Evolutionary conservation across 225 moss, liverwort and hornwort species (phyloP).

Genomic region (Pseudisothecium myosuroides): DNA sequence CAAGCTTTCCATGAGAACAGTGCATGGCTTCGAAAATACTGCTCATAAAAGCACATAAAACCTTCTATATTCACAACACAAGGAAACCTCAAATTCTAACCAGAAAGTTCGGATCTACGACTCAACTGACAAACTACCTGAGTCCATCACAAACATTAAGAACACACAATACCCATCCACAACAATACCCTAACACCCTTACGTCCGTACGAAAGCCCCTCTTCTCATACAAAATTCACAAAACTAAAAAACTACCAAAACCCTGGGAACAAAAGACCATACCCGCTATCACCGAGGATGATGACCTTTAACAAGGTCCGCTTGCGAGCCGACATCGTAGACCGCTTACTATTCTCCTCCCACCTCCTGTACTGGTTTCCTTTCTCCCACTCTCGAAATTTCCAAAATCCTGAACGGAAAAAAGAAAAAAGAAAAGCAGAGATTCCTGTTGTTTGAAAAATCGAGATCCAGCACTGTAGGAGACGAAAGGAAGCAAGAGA

Average conservation of each 20-base stretch:
- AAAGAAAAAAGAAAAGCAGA: neutral
- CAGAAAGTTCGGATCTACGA: neutral
- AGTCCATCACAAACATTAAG: neutral
- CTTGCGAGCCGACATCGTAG: conserved; percentile 88
- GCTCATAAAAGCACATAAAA: neutral
- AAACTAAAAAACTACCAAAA: neutral
- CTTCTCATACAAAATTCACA: neutral
- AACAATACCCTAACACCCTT: neutral
- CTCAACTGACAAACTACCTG: neutral
- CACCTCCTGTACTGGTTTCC: neutral
- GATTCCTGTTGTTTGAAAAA: neutral
- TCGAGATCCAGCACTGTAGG: neutral
- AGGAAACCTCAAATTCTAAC: neutral
- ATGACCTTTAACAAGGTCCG: conserved; percentile 92
- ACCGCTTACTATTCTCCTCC: neutral
- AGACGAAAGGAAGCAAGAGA: neutral
- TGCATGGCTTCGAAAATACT: neutral
- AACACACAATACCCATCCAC: neutral
- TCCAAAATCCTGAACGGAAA: neutral
- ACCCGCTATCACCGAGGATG: conserved; percentile 97
- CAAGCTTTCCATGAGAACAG: neutral
- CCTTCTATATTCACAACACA: neutral
- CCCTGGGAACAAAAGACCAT: neutral
- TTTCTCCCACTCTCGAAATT: neutral
- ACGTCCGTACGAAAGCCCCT: neutral